Evolutionary conservation across 176 grass and related monocot genomes (phyloP).

Genomic region (Zoysia japonica): DNA sequence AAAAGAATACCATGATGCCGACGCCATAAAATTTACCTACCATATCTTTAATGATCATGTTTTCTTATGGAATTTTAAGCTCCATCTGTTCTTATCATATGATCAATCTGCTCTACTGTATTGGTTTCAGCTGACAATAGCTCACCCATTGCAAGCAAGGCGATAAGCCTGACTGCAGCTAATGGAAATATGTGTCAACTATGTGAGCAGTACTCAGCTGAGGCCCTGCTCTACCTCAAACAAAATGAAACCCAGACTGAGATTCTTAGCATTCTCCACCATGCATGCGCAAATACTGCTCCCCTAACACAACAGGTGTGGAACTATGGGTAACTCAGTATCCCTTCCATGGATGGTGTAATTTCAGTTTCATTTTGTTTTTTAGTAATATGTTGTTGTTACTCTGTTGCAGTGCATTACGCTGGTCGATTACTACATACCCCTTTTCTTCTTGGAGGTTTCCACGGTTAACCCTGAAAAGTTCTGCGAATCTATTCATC

Average conservation of each 20-base stretch:
- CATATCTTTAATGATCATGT: background rate
- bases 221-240: constrained; percentile 51
- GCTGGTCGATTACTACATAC: constrained; percentile 74
- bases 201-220: constrained; percentile 60
- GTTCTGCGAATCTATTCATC: constrained; percentile 60
- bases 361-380: background rate
- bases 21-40: background rate
- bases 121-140: constrained; percentile 41
- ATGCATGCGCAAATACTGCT: constrained; percentile 39
- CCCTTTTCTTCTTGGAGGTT: constrained; percentile 63
- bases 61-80: background rate
- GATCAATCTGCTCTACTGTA: constrained; percentile 2
- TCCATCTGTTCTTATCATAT: background rate
- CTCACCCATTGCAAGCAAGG: constrained; percentile 25
- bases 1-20: background rate
- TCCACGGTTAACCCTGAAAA: constrained; percentile 54
- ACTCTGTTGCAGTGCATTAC: constrained; percentile 61
- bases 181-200: constrained; percentile 57
- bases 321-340: constrained; percentile 33
- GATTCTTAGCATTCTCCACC: constrained; percentile 56
- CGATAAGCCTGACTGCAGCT: constrained; percentile 15
- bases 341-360: background rate
- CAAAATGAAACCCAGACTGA: constrained; percentile 67
- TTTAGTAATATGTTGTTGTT: background rate
- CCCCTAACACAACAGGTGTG: constrained; percentile 64